Evolutionary conservation across 1,284 basidiomycete species (phyloP), one percentile per base, ranked within the genome.

Genomic region (Phylloporus sp.): DNA sequence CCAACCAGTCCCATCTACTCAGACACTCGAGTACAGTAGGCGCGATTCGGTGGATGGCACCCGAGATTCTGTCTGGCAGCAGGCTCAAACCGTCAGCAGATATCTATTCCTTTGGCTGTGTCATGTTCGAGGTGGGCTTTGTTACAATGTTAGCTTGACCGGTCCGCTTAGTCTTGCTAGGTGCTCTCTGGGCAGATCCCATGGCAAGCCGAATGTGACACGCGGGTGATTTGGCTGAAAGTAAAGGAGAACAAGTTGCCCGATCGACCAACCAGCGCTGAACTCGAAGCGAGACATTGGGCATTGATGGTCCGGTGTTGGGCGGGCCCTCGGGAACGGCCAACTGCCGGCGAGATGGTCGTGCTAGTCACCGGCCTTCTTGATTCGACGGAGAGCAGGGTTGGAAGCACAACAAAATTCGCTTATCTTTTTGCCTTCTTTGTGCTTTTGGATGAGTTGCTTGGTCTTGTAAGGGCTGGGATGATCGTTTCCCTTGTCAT

Each of bases 181-280:
- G 58, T 60, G 15, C n/a, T 61, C 10, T 65, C 64, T 32, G 64
- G 64, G n/a, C 23, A 65, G 23, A 23, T 66, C n/a, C 65, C 61
- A 12, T 66, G 37, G 55, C 45, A 66, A 8, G 65, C 29, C 1
- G 11, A 60, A 43, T 29, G 37, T 20, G 64, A 65, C 12, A n/a
- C 59, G 12, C 39, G 35, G 7, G 64, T 62, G 17, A 53, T 56
- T 35, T 55, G 25, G 10, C 25, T 62, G 11, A 65, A 62, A 29
- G 49, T 65, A 20, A 45, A 55, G 52, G 39, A 65, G 27, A 65
- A 62, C 41, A 65, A 37, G 32, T 14, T 37, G 15, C 64, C 64
- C 0, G 11, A 35, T 55, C 64, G 64, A 60, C 59, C 64, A 1
- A 52, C 25, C 32, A 62, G 64, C 15, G 52, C 41, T 39, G 19